Evolutionary conservation across 352 stramenopile species (phyloP).

Genomic region (Phytophthora multivora): DNA sequence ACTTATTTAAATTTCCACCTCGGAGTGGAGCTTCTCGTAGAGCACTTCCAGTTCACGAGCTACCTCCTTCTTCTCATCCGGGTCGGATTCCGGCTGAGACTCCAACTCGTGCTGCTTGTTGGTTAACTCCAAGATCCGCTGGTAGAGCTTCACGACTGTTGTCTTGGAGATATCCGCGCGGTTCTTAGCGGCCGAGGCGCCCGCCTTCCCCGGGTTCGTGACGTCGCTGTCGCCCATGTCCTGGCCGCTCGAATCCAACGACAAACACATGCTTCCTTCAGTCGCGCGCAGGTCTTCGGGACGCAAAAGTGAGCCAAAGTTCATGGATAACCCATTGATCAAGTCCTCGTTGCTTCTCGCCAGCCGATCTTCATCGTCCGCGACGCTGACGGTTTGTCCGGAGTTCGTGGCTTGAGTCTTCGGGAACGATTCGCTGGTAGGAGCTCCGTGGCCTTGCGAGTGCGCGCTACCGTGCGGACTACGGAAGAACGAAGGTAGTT

Average conservation of each 20-base stretch:
- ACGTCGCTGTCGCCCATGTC: constrained; percentile 30
- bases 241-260: constrained; percentile 34
- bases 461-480: constrained; percentile 17
- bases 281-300: constrained; percentile 42
- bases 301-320: constrained; percentile 45
- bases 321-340: constrained; percentile 40
- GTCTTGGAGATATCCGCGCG: constrained; percentile 33
- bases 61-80: constrained; percentile 45
- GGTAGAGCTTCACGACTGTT: constrained; percentile 63
- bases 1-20: constrained; percentile 41
- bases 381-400: constrained; percentile 35
- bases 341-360: constrained; percentile 11
- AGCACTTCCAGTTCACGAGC: constrained; percentile 48
- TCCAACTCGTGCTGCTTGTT: constrained; percentile 63
- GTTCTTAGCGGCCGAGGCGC: constrained; percentile 18
- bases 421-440: constrained; percentile 20
- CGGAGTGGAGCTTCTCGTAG: constrained; percentile 54
- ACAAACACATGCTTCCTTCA: constrained; percentile 49
- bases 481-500: constrained; percentile 32
- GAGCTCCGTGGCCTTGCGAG: constrained; percentile 13
- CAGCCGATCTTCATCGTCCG: constrained; percentile 46
- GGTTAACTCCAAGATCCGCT: constrained; percentile 66
- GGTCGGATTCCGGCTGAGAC: constrained; percentile 38
- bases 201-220: constrained; percentile 1
- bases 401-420: constrained; percentile 32